Conservation (phyloP, 2,329 filamentous ascomycete species). For the Cercospora canescens region DNA sequence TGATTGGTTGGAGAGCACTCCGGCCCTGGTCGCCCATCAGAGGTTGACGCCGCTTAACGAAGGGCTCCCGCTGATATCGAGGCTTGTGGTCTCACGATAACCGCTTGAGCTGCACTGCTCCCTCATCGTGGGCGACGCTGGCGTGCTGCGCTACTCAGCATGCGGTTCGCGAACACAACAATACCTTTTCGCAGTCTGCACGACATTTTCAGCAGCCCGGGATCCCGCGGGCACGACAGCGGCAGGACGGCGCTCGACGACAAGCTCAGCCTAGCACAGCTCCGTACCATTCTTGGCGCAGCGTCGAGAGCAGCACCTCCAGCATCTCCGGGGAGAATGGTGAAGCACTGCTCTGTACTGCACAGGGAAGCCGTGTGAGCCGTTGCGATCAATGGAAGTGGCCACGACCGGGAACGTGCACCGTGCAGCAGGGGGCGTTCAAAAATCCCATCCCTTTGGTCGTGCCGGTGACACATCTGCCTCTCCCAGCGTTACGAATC, state of each 20-base stretch:
- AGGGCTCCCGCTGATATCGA: not conserved
- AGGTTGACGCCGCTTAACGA: not conserved
- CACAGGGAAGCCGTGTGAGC: conserved; percentile 13
- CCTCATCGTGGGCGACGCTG: not conserved
- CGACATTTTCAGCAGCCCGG: not conserved
- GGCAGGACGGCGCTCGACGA: not conserved
- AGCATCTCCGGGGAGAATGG: conserved; percentile 19
- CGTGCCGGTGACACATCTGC: not conserved
- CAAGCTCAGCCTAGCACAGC: not conserved
- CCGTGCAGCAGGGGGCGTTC: conserved; percentile 11
- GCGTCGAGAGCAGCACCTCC: conserved; percentile 10
- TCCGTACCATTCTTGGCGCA: not conserved
- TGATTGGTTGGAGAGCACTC: conserved; percentile 5
- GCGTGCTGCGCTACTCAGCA: not conserved
- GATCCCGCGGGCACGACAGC: not conserved
- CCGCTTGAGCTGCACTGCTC: not conserved
- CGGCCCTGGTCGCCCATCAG: not conserved
- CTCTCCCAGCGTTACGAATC: conserved; percentile 1
- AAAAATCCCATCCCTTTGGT: not conserved
- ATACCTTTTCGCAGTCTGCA: not conserved
- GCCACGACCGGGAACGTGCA: conserved; percentile 15
- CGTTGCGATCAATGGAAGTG: conserved; percentile 8
- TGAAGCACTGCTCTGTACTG: not conserved
- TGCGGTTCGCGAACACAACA: not conserved
- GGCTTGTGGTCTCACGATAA: not conserved